Evolutionary conservation across 495 filamentous ascomycete genomes (phyloP), one percentile per base, ranked within the genome.

Genomic region (Neurospora cerealis): DNA sequence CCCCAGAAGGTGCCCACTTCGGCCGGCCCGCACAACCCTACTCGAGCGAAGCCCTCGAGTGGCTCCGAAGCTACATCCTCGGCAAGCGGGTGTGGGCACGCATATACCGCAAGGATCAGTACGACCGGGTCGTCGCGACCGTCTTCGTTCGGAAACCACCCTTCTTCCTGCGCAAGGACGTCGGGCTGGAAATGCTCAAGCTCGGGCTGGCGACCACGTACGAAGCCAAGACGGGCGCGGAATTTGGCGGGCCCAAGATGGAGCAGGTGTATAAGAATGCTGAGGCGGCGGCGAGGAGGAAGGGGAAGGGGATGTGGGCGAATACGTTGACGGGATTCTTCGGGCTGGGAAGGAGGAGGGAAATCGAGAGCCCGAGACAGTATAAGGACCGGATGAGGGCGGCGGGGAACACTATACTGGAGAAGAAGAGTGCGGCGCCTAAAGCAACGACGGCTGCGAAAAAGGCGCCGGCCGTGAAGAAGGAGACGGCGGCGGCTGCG

Each of bases 1-100:
- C 96, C 21, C 96, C 96, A 2, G 96, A 99, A 83, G 83, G 91
- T 46, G 92, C 93, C 4, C 96, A 99, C 81, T 99, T 97, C 80
- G 96, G 96, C 40, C 88, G 89, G 24, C 91, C 93, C 1, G 93
- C 91, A 37, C 96, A 99, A 80, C 96, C 95, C 4, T 92, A 87
- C 78, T 87, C 92, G 4, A 86, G 87, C 28, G 94, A 98, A 78
- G 93, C 96, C 24, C 84, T 94, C 36, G 79, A 85, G 37, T 98
- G 92, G 90, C 87, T 99, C 42, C 88, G 87, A 19, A 81, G 81
- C 15, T 94, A 93, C 78, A 85, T 98, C n/a, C 82, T 89, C 17
- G 84, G 89, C 42, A 87, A 88, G n/a, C 89, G 89, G 15, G 91
- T 98, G 41, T 90, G 94, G 42, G 94, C 89, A 6, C 91, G 91